Evolutionary conservation across 2,329 filamentous ascomycete species (phyloP), one percentile per base, ranked within the genome.

Genomic region (Chaetomiaceae sp.): DNA sequence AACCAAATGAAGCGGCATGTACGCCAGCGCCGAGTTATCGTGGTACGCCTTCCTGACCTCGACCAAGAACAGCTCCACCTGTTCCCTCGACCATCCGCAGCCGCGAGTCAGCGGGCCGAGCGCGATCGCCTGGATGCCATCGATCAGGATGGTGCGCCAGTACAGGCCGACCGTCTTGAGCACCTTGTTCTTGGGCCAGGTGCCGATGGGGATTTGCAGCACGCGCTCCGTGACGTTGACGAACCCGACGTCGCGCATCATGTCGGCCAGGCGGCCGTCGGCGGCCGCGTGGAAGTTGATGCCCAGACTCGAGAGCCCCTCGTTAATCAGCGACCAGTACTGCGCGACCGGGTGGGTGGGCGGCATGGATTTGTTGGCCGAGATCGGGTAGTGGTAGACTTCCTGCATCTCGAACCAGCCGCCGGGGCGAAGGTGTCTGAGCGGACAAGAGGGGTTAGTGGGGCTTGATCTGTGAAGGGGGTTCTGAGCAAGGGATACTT

Each of bases 1-100:
- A 11, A 77, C 64, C 42, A 78, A 67, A 56, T 76, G 70, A 53
- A 78, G 64, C 8, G 74, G 75, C 75, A 79, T 79, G 51, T 75
- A 77, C 65, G 69, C 64, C 54, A 72, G 67, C 53, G 46, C 45
- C 18, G 44, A 51, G 10, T 62, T 59, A 34, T 70, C 62, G 14
- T 65, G 59, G 14, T 73, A 63, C 18, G 63, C 67, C 49, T 58
- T 60, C 19, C 60, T 56, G 12, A 65, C 69, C 17, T 60, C 58
- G 4, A 57, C 56, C 9, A 65, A 53, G 48, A 70, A 62, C 12
- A 62, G 51, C 48, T 63, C 59, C 8, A 68, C 62, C 48, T 69
- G 61, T 18, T 65, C 60, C 11, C 58, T 47, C 0, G 64, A 59
- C 29, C 72, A 67, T 54, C 46, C 66, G 56, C 40, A 69, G 42